Evolutionary conservation across 257 asterid genomes (phyloP), one percentile per base, ranked within the genome.

Genomic region (Scutellaria barbata): DNA sequence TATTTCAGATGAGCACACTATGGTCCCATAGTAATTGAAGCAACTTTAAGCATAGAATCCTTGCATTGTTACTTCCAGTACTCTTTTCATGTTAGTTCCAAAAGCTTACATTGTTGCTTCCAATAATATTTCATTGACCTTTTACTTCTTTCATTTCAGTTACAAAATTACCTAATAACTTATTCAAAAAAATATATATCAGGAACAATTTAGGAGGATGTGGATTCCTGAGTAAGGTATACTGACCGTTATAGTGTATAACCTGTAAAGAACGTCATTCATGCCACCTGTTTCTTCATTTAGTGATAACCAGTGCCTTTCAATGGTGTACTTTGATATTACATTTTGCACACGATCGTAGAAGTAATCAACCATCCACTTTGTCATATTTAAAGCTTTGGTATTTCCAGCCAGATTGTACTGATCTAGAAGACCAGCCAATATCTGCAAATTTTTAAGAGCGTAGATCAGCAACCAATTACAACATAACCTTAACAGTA

Each of bases 261-360:
- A 70, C 82, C 68, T 81, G 81, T 94, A 91, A 60, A 94, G 96
- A 80, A 91, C 83, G 37, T 94, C 98, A 76, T 94, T 94, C 99
- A 94, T 94, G 81, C 99, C 99, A 43, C 99, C 99, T 1, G 92
- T 87, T 85, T 94, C 99, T 74, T 94, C 99, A 75, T 94, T 91
- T 17, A 94, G 80, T 0, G 95, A 85, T 50, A 57, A 54, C 96
- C 96, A 94, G 63, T 94, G 99, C 72, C 96, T 76, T 81, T 94
- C 96, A 73, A 94, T 85, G 14, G 94, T 86, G 72, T 84, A 75
- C 55, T 80, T 83, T 12, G 69, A 46, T 63, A 94, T 89, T 7
- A 92, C 92, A 61, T 77, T 79, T 54, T 85, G 89, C 76, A 94
- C 98, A 6, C 99, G 96, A 20, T 80, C 52, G 71, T 83, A 88